Conservation (phyloP, 305 asterid species). For the Solanum chacoense region DNA sequence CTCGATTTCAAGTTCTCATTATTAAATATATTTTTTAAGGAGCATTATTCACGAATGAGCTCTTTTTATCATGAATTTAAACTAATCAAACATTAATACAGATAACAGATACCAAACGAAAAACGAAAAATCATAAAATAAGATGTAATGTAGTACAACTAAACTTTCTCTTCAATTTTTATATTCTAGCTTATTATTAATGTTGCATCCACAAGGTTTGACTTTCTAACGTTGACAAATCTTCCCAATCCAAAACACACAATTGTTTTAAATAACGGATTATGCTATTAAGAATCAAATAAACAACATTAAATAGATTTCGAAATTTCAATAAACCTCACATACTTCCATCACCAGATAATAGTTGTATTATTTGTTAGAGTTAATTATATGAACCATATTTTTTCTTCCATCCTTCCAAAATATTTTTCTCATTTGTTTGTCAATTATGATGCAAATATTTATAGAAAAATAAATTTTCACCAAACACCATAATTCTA, state of each 20-base stretch:
- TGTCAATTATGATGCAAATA: not conserved
- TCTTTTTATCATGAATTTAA: too few relatives aligned
- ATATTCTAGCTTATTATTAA: not conserved
- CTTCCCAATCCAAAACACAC: not conserved
- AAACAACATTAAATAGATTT: not conserved
- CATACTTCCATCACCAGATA: not conserved
- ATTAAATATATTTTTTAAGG: too few relatives aligned
- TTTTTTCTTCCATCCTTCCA: not conserved
- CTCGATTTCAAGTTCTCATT: not conserved
- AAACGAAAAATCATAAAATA: too few relatives aligned
- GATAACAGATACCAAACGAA: too few relatives aligned
- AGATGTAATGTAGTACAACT: not conserved
- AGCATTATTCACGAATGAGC: too few relatives aligned
- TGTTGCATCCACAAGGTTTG: not conserved
- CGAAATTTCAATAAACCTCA: not conserved
- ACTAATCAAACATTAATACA: too few relatives aligned
- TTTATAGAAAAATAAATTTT: too few relatives aligned
- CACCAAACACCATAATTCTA: not conserved
- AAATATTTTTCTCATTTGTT: not conserved
- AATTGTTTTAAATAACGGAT: not conserved
- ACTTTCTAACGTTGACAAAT: not conserved
- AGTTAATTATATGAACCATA: not conserved
- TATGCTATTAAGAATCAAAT: not conserved
- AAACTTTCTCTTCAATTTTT: not conserved
- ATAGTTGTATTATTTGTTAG: not conserved